phyloP scores from a whole-genome alignment of 176 grass and related monocot species.

The Elaeis guineensis region DNA sequence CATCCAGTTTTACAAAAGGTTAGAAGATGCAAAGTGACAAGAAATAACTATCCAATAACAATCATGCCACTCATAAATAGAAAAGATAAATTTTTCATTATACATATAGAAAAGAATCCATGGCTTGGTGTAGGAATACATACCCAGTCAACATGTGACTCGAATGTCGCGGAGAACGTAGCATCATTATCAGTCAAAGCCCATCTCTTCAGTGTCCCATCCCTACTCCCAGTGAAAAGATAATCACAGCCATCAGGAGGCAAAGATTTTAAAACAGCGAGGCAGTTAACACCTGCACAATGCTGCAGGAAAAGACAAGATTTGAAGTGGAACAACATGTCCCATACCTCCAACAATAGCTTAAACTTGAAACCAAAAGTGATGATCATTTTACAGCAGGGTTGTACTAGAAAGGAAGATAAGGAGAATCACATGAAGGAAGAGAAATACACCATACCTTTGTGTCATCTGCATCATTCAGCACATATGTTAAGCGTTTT shows the following conservation, averaged over 20 bases:
- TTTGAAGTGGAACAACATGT: neutral
- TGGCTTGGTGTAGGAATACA: neutral
- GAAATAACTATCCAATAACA: too few relatives aligned
- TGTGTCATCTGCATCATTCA: slow-evolving; percentile 83
- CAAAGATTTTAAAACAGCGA: slow-evolving; percentile 66
- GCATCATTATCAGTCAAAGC: slow-evolving; percentile 42
- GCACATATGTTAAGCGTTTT: slow-evolving; percentile 89
- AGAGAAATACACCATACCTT: slow-evolving; percentile 35
- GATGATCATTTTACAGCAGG: neutral
- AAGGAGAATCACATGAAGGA: too few relatives aligned
- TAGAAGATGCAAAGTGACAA: too few relatives aligned
- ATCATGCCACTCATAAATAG: too few relatives aligned
- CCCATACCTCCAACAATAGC: too few relatives aligned
- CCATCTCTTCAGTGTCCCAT: slow-evolving; percentile 98
- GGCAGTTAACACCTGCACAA: slow-evolving; percentile 87
- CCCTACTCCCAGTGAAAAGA: slow-evolving; percentile 84
- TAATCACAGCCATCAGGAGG: slow-evolving; percentile 53
- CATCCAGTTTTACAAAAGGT: too few relatives aligned
- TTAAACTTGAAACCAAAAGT: neutral
- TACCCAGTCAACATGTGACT: slow-evolving; percentile 99
- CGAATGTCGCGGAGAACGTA: slow-evolving; percentile 83
- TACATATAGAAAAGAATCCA: too few relatives aligned
- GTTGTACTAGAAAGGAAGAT: neutral
- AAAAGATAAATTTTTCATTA: too few relatives aligned
- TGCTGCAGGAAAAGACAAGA: slow-evolving; percentile 49